Percentiles rank a stretch among this genome's conserved stretches.
These are phyloP conservation scores for Boletus pseudo-olivaceus DNA, from an alignment of 768 basidiomycete genomes.

Conservation along the genomic window DNA sequence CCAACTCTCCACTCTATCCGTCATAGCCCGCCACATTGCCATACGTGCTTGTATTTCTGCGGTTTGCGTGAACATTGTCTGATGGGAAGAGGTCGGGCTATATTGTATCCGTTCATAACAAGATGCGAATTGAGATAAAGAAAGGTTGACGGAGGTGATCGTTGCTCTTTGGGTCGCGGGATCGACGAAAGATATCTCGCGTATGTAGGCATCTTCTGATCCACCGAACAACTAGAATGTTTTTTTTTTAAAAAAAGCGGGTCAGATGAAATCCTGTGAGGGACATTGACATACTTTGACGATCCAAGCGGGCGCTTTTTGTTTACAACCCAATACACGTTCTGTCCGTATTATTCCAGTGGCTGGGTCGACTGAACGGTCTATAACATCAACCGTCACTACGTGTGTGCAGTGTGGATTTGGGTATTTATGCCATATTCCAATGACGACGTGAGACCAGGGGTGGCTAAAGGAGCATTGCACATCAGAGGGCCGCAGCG, in stretches of 20 bases:
- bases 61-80: slow-evolving; percentile 82
- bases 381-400: slow-evolving; percentile 80
- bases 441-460: slow-evolving; percentile 87
- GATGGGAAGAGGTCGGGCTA: slow-evolving; percentile 56
- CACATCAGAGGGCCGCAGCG: slow-evolving; percentile 1
- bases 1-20: slow-evolving; percentile 82
- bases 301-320: slow-evolving; percentile 89
- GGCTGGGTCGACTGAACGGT: slow-evolving; percentile 75
- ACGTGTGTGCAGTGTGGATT: slow-evolving; percentile 91
- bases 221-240: slow-evolving; percentile 75
- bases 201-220: slow-evolving; percentile 90
- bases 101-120: slow-evolving; percentile 91
- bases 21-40: slow-evolving; percentile 75
- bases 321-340: slow-evolving; percentile 85
- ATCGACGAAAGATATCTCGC: slow-evolving; percentile 92
- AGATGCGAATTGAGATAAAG: slow-evolving; percentile 90
- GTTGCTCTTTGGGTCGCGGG: slow-evolving; percentile 76
- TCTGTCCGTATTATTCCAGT: slow-evolving; percentile 93
- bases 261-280: slow-evolving; percentile 10
- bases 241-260: not conserved
- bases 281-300: slow-evolving; percentile 65
- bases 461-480: slow-evolving; percentile 56
- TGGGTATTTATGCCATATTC: slow-evolving; percentile 96
- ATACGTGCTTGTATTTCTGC: slow-evolving; percentile 86
- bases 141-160: slow-evolving; percentile 90